Conservation (phyloP, 768 basidiomycete genomes). For the Tricholoma flavovirens region DNA sequence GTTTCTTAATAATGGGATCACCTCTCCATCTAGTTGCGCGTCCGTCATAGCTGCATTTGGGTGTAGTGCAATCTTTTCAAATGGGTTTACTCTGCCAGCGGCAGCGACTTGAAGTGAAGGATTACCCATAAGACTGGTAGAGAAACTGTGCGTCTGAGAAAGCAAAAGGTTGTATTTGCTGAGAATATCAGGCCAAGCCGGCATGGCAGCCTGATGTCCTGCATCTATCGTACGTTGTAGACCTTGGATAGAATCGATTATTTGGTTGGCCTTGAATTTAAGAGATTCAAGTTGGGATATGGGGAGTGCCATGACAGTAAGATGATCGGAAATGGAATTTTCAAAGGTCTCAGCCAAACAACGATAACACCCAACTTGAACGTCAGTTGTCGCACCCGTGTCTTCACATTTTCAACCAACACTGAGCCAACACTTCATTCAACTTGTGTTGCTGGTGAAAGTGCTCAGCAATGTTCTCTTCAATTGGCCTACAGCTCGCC, state of each 20-base stretch:
- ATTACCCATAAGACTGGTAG: conserved; percentile 35
- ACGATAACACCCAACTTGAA: too few species aligned
- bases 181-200: conserved; percentile 81
- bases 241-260: conserved; percentile 67
- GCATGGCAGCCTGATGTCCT: conserved; percentile 54
- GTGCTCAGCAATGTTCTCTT: conserved; percentile 8
- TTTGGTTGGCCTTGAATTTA: conserved; percentile 70
- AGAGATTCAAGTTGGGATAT: conserved; percentile 71
- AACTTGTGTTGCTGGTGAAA: too few species aligned
- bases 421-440: background rate
- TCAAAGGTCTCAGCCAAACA: too few species aligned
- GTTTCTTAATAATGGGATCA: conserved; percentile 70
- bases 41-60: conserved; percentile 55
- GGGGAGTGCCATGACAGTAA: conserved; percentile 31
- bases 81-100: conserved; percentile 37
- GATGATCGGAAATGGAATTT: too few species aligned
- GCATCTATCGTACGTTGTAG: conserved; percentile 61
- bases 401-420: background rate
- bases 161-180: conserved; percentile 82
- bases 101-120: conserved; percentile 3
- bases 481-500: conserved; percentile 8
- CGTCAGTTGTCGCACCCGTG: too few species aligned
- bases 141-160: conserved; percentile 77
- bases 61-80: conserved; percentile 65
- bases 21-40: conserved; percentile 63